These are phyloP conservation scores for Pulveroboletus sp. DNA, from an alignment of 768 basidiomycete genomes.

Conservation along the genomic window DNA sequence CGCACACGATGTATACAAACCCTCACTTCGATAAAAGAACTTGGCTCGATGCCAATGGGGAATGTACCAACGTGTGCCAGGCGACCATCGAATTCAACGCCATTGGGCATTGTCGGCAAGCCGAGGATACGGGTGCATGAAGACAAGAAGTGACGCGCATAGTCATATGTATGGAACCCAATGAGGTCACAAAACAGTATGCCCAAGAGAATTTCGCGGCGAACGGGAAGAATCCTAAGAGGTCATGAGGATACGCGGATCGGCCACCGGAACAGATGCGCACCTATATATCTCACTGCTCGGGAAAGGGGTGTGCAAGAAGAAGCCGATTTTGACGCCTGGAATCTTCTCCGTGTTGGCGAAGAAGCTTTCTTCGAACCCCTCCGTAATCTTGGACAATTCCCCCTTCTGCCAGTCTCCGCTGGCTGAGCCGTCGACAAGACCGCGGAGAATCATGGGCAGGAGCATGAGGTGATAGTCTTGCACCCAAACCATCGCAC, in stretches of 20 bases:
- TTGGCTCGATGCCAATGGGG: constrained; percentile 97
- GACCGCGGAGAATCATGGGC: constrained; percentile 87
- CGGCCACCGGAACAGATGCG: constrained; percentile 27
- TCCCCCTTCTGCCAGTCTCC: constrained; percentile 59
- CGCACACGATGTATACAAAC: background rate
- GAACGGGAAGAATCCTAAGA: constrained; percentile 87
- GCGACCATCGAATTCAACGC: constrained; percentile 93
- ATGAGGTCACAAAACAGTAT: constrained; percentile 95
- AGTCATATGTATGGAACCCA: constrained; percentile 99
- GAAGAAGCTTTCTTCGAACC: constrained; percentile 49
- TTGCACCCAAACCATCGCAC: constrained; percentile 98
- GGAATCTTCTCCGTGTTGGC: constrained; percentile 40
- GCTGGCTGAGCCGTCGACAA: constrained; percentile 68
- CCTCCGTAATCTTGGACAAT: constrained; percentile 67
- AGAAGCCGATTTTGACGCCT: constrained; percentile 94
- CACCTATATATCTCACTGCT: constrained; percentile 96
- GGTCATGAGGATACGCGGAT: constrained; percentile 3
- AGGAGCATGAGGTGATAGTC: constrained; percentile 98
- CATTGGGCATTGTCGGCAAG: constrained; percentile 95
- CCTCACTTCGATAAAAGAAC: constrained; percentile 78
- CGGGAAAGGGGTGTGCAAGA: constrained; percentile 97
- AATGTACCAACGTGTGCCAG: constrained; percentile 97
- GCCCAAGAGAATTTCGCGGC: constrained; percentile 95
- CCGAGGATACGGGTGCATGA: constrained; percentile 96
- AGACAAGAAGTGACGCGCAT: constrained; percentile 98